phyloP scores from a whole-genome alignment of 2,329 filamentous ascomycete genomes.

The Penicillium brasilianum region DNA sequence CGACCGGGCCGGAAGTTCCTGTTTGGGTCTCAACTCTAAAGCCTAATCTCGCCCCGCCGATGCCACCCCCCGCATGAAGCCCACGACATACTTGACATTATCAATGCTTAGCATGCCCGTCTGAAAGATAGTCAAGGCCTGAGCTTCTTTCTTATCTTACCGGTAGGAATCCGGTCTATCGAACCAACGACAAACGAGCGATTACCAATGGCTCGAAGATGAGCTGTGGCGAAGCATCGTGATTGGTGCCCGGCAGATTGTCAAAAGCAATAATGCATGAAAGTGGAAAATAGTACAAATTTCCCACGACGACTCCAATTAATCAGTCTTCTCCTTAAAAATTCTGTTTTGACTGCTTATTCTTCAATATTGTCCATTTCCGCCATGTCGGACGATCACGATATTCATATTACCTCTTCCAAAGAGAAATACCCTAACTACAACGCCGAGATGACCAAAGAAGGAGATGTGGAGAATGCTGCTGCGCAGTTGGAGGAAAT shows the following conservation, averaged over 20 bases:
- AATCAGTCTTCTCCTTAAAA: background rate
- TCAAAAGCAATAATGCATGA: conserved; percentile 11
- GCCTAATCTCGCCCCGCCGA: background rate
- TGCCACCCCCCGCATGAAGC: background rate
- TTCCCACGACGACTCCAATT: background rate
- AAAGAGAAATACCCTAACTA: conserved; percentile 16
- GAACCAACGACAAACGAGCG: conserved; percentile 3
- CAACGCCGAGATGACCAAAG: conserved; percentile 6
- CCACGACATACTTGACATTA: background rate
- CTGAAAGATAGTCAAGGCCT: background rate
- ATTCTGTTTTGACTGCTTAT: background rate
- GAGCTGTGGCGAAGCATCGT: background rate
- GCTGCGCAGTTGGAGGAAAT: conserved; percentile 31
- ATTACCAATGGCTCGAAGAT: conserved; percentile 3
- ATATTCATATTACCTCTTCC: conserved; percentile 8
- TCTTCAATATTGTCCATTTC: background rate
- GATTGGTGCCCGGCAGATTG: conserved; percentile 18
- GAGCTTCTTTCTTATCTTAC: background rate
- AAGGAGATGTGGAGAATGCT: conserved; percentile 26
- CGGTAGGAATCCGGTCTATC: background rate
- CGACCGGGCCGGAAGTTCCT: conserved; percentile 3
- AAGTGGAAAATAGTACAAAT: conserved; percentile 1
- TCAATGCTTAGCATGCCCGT: background rate
- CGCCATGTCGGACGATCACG: conserved; percentile 7
- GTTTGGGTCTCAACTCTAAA: background rate